A percentile compares a stretch with the other conserved stretches of the same genome.
These are phyloP conservation scores for Oryza officinalis DNA, from an alignment of 176 grass and related monocot species.

Conservation along the genomic window DNA sequence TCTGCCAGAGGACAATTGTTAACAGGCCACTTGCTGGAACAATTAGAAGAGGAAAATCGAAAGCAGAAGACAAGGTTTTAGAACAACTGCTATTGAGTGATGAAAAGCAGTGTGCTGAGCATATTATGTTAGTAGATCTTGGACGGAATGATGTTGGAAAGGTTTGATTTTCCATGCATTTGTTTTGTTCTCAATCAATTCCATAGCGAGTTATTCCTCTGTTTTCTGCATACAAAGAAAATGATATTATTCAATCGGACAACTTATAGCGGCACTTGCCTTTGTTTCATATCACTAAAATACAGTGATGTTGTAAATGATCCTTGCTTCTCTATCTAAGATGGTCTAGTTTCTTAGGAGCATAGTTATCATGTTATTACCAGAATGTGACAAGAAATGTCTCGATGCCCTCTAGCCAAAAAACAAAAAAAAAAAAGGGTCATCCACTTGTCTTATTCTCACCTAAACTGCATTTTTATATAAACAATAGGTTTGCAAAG, in stretches of 20 bases:
- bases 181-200: neutral
- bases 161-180: slow-evolving; percentile 38
- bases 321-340: neutral
- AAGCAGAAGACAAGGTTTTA: slow-evolving; percentile 64
- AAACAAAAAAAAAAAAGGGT: neutral
- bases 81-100: slow-evolving; percentile 80
- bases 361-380: neutral
- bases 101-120: slow-evolving; percentile 88
- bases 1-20: slow-evolving; percentile 65
- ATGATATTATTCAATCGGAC: neutral
- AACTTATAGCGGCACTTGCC: neutral
- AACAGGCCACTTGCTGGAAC: slow-evolving; percentile 94
- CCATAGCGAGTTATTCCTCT: neutral
- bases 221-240: neutral
- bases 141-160: slow-evolving; percentile 92
- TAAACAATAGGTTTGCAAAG: neutral
- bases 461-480: neutral
- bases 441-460: neutral
- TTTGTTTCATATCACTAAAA: neutral
- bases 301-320: neutral
- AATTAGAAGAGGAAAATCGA: slow-evolving; percentile 71
- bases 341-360: neutral
- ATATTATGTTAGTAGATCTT: slow-evolving; percentile 94
- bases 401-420: neutral
- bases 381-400: neutral